Evolutionary conservation across 2,329 filamentous ascomycete species (phyloP).

Genomic region (Aspergillus ruber): DNA sequence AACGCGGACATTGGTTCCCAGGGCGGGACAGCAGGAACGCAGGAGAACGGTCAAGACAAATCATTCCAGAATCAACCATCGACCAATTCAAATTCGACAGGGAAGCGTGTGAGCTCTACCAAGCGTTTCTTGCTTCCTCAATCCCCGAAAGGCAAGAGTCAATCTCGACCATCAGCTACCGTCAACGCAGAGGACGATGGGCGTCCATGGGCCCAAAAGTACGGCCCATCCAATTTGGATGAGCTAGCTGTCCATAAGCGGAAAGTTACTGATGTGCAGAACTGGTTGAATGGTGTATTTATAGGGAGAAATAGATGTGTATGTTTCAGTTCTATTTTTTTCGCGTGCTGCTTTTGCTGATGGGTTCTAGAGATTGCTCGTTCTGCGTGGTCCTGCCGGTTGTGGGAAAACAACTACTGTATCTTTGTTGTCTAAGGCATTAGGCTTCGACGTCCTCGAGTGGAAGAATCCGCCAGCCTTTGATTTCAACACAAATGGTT

Average conservation of each 20-base stretch:
- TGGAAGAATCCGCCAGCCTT: conserved; percentile 78
- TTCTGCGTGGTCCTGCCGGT: conserved; percentile 85
- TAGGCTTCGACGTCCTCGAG: conserved; percentile 72
- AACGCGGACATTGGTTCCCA: conserved; percentile 11
- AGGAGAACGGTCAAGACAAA: conserved; percentile 3
- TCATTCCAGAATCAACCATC: conserved; percentile 8
- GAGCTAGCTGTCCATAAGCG: conserved; percentile 92
- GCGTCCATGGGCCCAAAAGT: conserved; percentile 83
- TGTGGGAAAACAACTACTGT: conserved; percentile 90
- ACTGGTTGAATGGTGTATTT: conserved; percentile 73
- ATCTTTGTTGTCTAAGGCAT: conserved; percentile 66
- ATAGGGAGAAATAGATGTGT: conserved; percentile 45
- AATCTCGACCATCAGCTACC: background rate
- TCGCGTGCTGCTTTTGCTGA: background rate
- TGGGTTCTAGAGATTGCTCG: conserved; percentile 57
- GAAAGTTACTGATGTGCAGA: conserved; percentile 79
- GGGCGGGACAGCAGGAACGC: background rate
- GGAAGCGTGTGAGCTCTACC: conserved; percentile 7
- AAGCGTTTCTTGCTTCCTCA: conserved; percentile 21
- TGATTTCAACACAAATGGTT: conserved; percentile 54
- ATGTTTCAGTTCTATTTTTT: conserved; percentile 12
- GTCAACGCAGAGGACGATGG: conserved; percentile 46
- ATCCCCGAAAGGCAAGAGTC: background rate
- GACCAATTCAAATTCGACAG: conserved; percentile 10
- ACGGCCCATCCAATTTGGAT: conserved; percentile 65